Base-by-base conservation (phyloP, 1,139 yeast species). In the Pichia sp. region DNA sequence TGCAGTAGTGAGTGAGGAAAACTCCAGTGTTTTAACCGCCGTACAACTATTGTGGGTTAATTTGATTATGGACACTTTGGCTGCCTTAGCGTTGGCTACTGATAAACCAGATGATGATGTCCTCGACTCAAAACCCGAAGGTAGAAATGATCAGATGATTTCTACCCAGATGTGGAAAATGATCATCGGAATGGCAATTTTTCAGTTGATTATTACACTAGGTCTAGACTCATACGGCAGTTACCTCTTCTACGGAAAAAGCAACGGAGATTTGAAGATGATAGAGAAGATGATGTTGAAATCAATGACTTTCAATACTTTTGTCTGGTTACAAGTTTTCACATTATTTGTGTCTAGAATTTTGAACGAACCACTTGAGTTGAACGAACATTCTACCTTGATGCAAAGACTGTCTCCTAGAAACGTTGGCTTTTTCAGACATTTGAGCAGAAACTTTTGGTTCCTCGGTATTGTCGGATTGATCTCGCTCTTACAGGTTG, bases 1-100 rank as follows among this genome's bases (percentile, higher is more conserved):
- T 42, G 95, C 99, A 5, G 95, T 93, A 53, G 90, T 93, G 1
- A 83, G 92, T 4, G 71, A 81, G 36, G 85, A 84, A 51, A 92
- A 90, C 64, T 73, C 79, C 51, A 88, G 97, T 5, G 99, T 93
- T 5, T 77, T 93, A 67, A 92, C 98, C 41, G 99, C 99, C 0
- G 99, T 93, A 48, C 99, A 93, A 72, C 80, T 93, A 64, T 77
- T 93, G 61, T 93, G 99, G 99, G 97, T 93, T 51, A 93, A 93
- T 71, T 77, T 93, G 70, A 93, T 93, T 65, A 93, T 93, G 99
- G 99, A 93, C 70, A 93, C 99, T 0, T 80, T 93, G 61, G 99
- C 99, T 4, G 99, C 99, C 2, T 77, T 93, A 64, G 99, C 99
- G 0, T 78, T 93, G 62, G 99, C 99, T 4, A 93, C 99, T 6